A percentile compares a stretch with the other conserved stretches of the same genome.
These are phyloP conservation scores for Fusarium musae DNA, from an alignment of 2,329 filamentous ascomycete species.

Conservation along the genomic window DNA sequence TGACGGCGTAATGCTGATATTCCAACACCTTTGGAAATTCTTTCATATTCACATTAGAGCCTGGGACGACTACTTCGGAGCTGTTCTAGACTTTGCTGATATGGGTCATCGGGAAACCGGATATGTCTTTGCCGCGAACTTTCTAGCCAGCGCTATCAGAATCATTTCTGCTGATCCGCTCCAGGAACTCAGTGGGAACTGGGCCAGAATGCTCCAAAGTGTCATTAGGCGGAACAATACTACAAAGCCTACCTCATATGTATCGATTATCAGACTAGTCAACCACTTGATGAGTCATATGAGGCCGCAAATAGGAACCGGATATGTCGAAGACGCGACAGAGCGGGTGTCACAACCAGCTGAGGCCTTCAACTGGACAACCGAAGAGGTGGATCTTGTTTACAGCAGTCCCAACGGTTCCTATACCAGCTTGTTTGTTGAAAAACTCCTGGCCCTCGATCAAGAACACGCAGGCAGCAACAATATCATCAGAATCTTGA, in stretches of 20 bases:
- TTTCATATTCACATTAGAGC: conserved; percentile 71
- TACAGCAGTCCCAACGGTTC: conserved; percentile 51
- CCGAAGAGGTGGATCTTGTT: conserved; percentile 58
- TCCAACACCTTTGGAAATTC: conserved; percentile 69
- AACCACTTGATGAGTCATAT: conserved; percentile 58
- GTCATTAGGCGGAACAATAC: conserved; percentile 61
- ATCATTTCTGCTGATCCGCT: conserved; percentile 69
- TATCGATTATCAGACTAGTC: conserved; percentile 62
- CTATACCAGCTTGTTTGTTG: conserved; percentile 64
- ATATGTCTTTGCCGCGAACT: conserved; percentile 69
- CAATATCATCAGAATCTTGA: conserved; percentile 67
- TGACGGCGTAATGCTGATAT: conserved; percentile 55
- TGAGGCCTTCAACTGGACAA: conserved; percentile 56
- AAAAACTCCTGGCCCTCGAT: conserved; percentile 73
- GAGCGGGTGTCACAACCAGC: conserved; percentile 53
- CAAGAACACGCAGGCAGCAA: conserved; percentile 64
- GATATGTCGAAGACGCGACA: conserved; percentile 51
- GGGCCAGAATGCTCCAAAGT: conserved; percentile 63
- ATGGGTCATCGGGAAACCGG: conserved; percentile 69
- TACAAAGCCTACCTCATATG: conserved; percentile 64
- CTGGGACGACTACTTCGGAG: conserved; percentile 81
- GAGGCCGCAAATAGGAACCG: conserved; percentile 50
- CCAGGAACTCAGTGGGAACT: conserved; percentile 64
- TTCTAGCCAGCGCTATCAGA: conserved; percentile 67
- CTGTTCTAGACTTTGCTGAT: conserved; percentile 73